phyloP scores from a whole-genome alignment of 2,329 filamentous ascomycete genomes.

The Zymoseptoria pseudotritici region DNA sequence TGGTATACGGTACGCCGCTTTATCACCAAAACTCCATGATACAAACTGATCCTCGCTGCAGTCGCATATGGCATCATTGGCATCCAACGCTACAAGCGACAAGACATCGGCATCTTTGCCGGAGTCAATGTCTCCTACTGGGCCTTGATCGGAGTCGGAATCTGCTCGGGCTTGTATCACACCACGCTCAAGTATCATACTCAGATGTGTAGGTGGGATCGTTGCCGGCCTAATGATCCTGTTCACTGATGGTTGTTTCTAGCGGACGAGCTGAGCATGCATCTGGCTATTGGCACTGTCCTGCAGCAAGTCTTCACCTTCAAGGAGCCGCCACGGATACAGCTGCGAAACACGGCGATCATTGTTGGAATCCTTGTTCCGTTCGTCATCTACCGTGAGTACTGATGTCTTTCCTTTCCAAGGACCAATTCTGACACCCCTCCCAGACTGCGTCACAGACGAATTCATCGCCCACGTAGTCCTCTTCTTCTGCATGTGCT shows the following conservation, averaged over 20 bases:
- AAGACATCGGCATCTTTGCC: slow-evolving; percentile 14
- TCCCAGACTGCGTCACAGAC: slow-evolving; percentile 19
- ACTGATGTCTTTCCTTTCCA: neutral
- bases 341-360: slow-evolving; percentile 18
- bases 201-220: slow-evolving; percentile 15
- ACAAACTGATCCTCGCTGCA: slow-evolving; percentile 1
- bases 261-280: slow-evolving; percentile 24
- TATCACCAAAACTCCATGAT: neutral
- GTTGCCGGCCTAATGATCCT: neutral
- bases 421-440: neutral
- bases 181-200: slow-evolving; percentile 22
- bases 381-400: slow-evolving; percentile 22
- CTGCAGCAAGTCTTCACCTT: slow-evolving; percentile 21
- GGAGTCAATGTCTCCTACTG: slow-evolving; percentile 20
- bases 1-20: slow-evolving; percentile 16
- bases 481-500: slow-evolving; percentile 21
- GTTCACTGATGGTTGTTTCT: neutral
- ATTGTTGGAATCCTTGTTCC: slow-evolving; percentile 19
- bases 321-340: slow-evolving; percentile 14
- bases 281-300: slow-evolving; percentile 21
- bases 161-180: slow-evolving; percentile 21
- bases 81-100: slow-evolving; percentile 19
- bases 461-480: slow-evolving; percentile 22
- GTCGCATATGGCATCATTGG: slow-evolving; percentile 22
- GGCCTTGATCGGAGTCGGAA: slow-evolving; percentile 20